These are phyloP conservation scores for Daldinia sp. DNA, from an alignment of 2,329 filamentous ascomycete genomes.

Conservation along the genomic window DNA sequence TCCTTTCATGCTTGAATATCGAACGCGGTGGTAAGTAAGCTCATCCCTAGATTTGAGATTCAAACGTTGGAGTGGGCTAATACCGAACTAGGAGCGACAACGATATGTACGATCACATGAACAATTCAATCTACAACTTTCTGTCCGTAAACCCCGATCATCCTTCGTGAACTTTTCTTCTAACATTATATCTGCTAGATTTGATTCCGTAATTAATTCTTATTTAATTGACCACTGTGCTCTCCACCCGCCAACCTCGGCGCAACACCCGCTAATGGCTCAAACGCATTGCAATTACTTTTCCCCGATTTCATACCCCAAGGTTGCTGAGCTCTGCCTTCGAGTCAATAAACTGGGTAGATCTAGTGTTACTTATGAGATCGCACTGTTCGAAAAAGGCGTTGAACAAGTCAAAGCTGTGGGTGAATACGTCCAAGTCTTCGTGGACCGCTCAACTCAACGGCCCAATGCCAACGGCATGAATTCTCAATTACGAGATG, in stretches of 20 bases:
- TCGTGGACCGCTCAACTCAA: conserved; percentile 80
- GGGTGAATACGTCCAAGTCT: conserved; percentile 88
- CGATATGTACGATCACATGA: conserved; percentile 95
- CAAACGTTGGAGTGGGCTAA: conserved; percentile 39
- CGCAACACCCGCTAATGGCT: conserved; percentile 85
- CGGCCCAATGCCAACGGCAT: conserved; percentile 76
- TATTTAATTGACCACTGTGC: conserved; percentile 86
- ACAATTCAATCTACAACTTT: conserved; percentile 88
- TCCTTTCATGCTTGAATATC: conserved; percentile 81
- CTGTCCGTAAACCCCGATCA: conserved; percentile 61
- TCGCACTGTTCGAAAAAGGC: conserved; percentile 84
- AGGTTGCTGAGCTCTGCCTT: conserved; percentile 82
- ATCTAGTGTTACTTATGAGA: conserved; percentile 90
- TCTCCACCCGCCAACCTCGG: conserved; percentile 75
- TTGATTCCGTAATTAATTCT: conserved; percentile 90
- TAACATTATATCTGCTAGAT: conserved; percentile 59
- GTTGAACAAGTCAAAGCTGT: conserved; percentile 82
- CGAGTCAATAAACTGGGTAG: conserved; percentile 86
- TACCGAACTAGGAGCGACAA: conserved; percentile 78
- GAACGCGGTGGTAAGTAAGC: conserved; percentile 83
- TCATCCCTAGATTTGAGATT: conserved; percentile 16
- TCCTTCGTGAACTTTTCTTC: not conserved
- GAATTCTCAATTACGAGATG: conserved; percentile 67
- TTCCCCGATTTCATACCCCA: conserved; percentile 82
- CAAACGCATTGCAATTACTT: conserved; percentile 90